Percentiles rank a stretch among this genome's conserved stretches.
These are phyloP conservation scores for Brasilioporus rufonigricans DNA, from an alignment of 768 basidiomycete species.

Conservation along the genomic window DNA sequence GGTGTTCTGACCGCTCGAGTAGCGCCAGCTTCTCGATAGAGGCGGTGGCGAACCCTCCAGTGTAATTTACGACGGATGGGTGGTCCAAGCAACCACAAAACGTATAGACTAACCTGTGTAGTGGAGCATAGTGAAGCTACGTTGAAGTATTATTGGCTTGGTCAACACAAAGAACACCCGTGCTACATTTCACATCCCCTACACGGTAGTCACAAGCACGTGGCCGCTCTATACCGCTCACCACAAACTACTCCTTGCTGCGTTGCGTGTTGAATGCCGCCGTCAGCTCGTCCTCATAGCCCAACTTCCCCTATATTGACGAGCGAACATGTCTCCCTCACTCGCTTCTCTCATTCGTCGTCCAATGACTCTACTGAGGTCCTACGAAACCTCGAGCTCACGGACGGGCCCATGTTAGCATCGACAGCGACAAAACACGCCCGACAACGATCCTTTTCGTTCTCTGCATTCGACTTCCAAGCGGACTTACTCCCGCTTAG, in stretches of 20 bases:
- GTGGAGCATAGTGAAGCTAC: no score
- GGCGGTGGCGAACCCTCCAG: not conserved
- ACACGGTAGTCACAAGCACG: no score
- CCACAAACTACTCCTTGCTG: no score
- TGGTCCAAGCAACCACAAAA: conserved; percentile 32
- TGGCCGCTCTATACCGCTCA: no score
- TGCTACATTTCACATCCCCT: no score
- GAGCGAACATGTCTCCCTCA: conserved; percentile 8
- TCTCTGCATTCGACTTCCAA: conserved; percentile 78
- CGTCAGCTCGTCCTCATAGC: no score
- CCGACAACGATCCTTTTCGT: conserved; percentile 60
- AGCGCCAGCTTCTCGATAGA: not conserved
- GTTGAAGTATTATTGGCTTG: no score
- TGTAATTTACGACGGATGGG: no score
- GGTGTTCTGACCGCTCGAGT: not conserved
- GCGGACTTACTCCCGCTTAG: conserved; percentile 74
- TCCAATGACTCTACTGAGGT: conserved; percentile 65
- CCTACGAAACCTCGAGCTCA: conserved; percentile 74
- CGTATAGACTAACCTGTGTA: no score
- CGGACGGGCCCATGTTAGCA: conserved; percentile 52
- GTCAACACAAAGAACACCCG: no score
- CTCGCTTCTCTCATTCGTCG: conserved; percentile 2
- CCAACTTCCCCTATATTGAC: no score
- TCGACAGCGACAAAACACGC: conserved; percentile 7
- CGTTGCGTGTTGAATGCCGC: no score